Evolutionary conservation across 2,329 filamentous ascomycete species (phyloP), one percentile per base, ranked within the genome.

Genomic region (Coleophoma crateriformis): DNA sequence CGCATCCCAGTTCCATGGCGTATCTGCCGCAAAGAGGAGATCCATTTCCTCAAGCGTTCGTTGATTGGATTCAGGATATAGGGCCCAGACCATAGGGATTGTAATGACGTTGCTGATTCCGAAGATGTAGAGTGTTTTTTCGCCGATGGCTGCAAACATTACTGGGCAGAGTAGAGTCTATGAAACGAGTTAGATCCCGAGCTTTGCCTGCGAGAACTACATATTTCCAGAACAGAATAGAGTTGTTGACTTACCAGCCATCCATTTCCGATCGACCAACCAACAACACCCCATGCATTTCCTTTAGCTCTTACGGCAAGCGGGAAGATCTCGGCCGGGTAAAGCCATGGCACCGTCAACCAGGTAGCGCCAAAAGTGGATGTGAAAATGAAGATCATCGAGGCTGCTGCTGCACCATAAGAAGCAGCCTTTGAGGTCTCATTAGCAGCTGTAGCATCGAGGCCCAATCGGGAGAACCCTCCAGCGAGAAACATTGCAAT

Each of bases 41-140:
- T 90, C 82, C 72, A 90, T 89, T 60, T 89, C 85, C 60, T 90
- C 87, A 0, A 90, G 70, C 0, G 85, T 89, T 0, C 86, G 77
- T 63, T 87, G 82, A 60, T 84, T 88, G 3, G 81, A 87, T 62
- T 90, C 87, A 0, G 86, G 87, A 50, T 88, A 90, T 0, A 90
- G 60, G 0, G 83, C 82, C 82, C 84, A 90, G 10, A 60, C 58
- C 67, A 88, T 79, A 0, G 83, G 77, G 4, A 90, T 83, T 1
- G 78, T 76, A 32, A 87, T 64, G 8, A 82, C 67, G 60, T 88
- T 90, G 61, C 77, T 79, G 4, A 77, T 81, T 1, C 78, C 87
- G 58, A 90, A 90, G 46, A 90, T 82, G 62, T 88, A 87, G 1
- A 89, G 71, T 0, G 85, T 89, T 60, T 87, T 88, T 54, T 88